A percentile compares a stretch with the other conserved stretches of the same genome.
Evolutionary conservation across 2,329 filamentous ascomycete genomes (phyloP).

Genomic region (Penicillium psychrosexuale): DNA sequence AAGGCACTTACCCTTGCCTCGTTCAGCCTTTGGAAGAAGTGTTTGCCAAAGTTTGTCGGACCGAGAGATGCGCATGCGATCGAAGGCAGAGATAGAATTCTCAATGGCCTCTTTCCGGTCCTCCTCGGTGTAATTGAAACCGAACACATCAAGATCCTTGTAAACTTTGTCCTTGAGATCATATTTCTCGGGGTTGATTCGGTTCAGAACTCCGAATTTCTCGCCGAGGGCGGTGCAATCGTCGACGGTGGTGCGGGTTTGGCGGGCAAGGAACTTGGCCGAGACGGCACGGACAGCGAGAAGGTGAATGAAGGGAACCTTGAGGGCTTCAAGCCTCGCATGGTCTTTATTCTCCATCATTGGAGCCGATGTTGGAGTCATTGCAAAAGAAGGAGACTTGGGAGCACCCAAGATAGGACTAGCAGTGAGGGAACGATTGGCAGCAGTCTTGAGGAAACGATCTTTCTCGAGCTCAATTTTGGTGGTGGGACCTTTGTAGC

Average conservation of each 20-base stretch:
- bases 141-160: conserved; percentile 61
- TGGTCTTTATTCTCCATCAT: conserved; percentile 37
- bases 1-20: conserved; percentile 59
- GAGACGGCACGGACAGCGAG: conserved; percentile 54
- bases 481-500: conserved; percentile 34
- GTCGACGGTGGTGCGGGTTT: conserved; percentile 48
- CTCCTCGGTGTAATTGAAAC: conserved; percentile 57
- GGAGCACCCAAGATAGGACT: conserved; percentile 41
- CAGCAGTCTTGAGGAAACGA: conserved; percentile 37
- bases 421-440: conserved; percentile 41
- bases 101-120: conserved; percentile 60
- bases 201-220: conserved; percentile 53
- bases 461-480: conserved; percentile 44
- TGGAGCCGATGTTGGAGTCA: conserved; percentile 46
- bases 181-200: conserved; percentile 50
- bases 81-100: conserved; percentile 61
- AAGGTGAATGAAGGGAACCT: conserved; percentile 49
- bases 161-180: conserved; percentile 57
- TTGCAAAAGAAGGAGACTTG: conserved; percentile 37
- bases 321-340: conserved; percentile 44
- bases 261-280: conserved; percentile 46
- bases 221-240: conserved; percentile 49
- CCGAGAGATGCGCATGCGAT: conserved; percentile 58
- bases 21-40: conserved; percentile 58
- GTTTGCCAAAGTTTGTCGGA: conserved; percentile 62